phyloP scores from a whole-genome alignment of 306 rosid species.

The Prunus persica region DNA sequence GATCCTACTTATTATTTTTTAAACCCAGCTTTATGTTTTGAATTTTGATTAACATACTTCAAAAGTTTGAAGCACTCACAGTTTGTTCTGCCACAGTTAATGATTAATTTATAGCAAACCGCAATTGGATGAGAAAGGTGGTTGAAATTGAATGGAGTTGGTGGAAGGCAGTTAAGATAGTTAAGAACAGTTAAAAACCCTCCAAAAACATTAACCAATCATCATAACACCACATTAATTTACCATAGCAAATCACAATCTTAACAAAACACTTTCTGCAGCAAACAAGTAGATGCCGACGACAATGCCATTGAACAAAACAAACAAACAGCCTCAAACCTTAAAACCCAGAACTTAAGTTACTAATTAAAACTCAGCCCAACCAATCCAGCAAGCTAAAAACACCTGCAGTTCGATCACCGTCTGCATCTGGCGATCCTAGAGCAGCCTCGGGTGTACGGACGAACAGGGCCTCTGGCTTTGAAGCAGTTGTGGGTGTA shows the following conservation, averaged over 20 bases:
- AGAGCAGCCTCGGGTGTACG: slow-evolving; percentile 72
- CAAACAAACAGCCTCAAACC: neutral
- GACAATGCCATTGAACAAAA: neutral
- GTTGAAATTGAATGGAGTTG: neutral
- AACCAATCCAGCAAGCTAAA: neutral
- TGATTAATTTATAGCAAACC: neutral
- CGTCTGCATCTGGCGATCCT: slow-evolving; percentile 76
- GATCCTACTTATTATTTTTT: neutral
- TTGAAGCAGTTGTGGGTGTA: slow-evolving; percentile 77
- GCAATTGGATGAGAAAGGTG: neutral
- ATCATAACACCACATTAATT: neutral
- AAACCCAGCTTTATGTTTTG: neutral
- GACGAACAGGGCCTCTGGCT: slow-evolving; percentile 80
- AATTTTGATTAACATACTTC: neutral
- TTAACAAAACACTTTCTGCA: neutral
- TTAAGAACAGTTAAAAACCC: neutral
- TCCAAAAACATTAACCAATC: neutral
- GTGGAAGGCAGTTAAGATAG: slow-evolving; percentile 5
- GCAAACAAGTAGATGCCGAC: slow-evolving; percentile 27
- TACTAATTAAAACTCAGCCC: neutral
- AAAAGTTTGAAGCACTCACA: neutral
- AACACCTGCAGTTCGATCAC: slow-evolving; percentile 19
- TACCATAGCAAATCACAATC: neutral
- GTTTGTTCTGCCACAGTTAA: no score
- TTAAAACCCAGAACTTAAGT: neutral